A percentile compares a stretch with the other conserved stretches of the same genome.
These are phyloP conservation scores for Phytophthora ramorum DNA, from an alignment of 352 stramenopile species.

Conservation along the genomic window DNA sequence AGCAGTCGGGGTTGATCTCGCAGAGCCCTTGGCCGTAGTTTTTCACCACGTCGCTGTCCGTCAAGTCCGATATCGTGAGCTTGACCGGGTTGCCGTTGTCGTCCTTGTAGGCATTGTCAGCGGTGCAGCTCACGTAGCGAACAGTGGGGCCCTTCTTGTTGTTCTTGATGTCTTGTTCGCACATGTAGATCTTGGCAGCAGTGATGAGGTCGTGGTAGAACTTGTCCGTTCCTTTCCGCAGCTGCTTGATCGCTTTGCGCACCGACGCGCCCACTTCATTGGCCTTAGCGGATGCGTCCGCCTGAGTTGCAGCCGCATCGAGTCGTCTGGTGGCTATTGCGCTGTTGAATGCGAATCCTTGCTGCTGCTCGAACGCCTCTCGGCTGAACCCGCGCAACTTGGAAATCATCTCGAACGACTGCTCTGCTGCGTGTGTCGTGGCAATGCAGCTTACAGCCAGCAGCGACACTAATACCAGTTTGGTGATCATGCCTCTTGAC, in stretches of 20 bases:
- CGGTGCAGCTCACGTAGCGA: slow-evolving; percentile 44
- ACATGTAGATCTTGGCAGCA: slow-evolving; percentile 59
- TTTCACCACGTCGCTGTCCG: slow-evolving; percentile 32
- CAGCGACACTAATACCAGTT: slow-evolving; percentile 2
- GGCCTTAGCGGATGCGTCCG: slow-evolving; percentile 45
- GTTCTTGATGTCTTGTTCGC: slow-evolving; percentile 39
- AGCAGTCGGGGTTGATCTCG: slow-evolving; percentile 73
- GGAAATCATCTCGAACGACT: slow-evolving; percentile 20
- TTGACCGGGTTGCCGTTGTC: slow-evolving; percentile 41
- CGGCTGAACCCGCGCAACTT: slow-evolving; percentile 26
- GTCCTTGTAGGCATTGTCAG: slow-evolving; percentile 51
- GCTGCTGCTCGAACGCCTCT: slow-evolving; percentile 7
- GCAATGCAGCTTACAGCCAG: slow-evolving; percentile 14
- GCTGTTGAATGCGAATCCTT: not conserved
- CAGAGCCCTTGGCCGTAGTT: slow-evolving; percentile 47
- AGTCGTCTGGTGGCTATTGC: slow-evolving; percentile 21
- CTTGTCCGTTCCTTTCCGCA: slow-evolving; percentile 62
- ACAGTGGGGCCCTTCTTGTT: slow-evolving; percentile 14
- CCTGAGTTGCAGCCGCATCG: slow-evolving; percentile 14
- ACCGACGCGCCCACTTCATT: slow-evolving; percentile 55
- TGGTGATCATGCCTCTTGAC: not conserved
- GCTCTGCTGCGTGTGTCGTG: slow-evolving; percentile 9
- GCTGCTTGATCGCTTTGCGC: slow-evolving; percentile 67
- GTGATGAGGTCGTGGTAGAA: slow-evolving; percentile 74
- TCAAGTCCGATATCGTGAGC: slow-evolving; percentile 23